These are phyloP conservation scores for Aeminium ludgeri DNA, from an alignment of 495 filamentous ascomycete genomes.

Conservation along the genomic window DNA sequence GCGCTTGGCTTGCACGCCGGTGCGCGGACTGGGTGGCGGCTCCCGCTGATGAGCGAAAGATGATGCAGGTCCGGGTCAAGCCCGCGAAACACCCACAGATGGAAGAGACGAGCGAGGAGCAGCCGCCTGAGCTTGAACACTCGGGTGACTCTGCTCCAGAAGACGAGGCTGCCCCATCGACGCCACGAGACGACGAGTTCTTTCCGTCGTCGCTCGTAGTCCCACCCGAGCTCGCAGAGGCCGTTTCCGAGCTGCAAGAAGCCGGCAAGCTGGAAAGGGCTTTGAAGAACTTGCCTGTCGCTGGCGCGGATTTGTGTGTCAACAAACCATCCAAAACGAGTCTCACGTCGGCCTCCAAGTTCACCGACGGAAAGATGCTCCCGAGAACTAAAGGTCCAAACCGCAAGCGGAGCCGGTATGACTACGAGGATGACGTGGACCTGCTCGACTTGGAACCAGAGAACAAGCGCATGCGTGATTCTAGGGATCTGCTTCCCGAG, in stretches of 20 bases:
- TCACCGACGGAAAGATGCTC: conserved; percentile 61
- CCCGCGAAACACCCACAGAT: background rate
- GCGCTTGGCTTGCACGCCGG: conserved; percentile 55
- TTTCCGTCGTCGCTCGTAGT: conserved; percentile 20
- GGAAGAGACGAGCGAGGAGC: background rate
- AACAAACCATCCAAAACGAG: conserved; percentile 40
- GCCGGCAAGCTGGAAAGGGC: conserved; percentile 39
- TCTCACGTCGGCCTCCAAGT: conserved; percentile 65
- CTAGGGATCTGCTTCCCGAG: conserved; percentile 42
- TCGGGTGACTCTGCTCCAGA: conserved; percentile 21
- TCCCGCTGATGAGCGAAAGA: conserved; percentile 38
- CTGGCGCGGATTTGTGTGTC: conserved; percentile 27
- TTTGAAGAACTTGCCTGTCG: conserved; percentile 34
- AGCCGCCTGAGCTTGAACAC: conserved; percentile 19
- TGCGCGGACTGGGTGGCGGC: conserved; percentile 67
- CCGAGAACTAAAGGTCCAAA: conserved; percentile 48
- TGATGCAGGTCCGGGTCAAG: conserved; percentile 46
- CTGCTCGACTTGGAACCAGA: conserved; percentile 19
- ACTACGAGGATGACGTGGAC: conserved; percentile 46
- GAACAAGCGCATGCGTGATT: conserved; percentile 23
- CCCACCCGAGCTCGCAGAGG: conserved; percentile 56
- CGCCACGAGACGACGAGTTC: background rate
- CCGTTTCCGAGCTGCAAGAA: conserved; percentile 32
- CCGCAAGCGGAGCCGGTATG: conserved; percentile 60
- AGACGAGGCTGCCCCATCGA: conserved; percentile 24